Conservation (phyloP, 1,284 basidiomycete species). For the Calocybe gambosa region DNA sequence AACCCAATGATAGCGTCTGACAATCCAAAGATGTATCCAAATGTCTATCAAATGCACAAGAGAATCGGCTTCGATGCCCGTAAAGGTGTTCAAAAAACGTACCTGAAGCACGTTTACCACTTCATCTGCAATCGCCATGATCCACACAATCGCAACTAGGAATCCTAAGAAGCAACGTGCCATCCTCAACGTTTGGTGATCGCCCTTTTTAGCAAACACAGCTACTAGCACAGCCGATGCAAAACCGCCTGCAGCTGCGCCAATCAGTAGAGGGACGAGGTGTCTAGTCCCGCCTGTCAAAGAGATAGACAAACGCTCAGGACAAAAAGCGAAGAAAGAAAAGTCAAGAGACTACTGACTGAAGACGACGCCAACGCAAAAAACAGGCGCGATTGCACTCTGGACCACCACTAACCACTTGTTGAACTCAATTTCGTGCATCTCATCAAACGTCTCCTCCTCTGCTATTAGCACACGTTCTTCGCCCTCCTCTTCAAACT, state of each 20-base stretch:
- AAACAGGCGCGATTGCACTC: constrained; percentile 74
- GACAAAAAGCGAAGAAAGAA: not conserved
- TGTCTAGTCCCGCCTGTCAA: constrained; percentile 50
- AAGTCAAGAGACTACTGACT: constrained; percentile 39
- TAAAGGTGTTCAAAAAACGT: constrained; percentile 15
- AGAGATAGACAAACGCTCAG: constrained; percentile 9
- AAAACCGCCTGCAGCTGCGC: constrained; percentile 49
- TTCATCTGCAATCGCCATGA: constrained; percentile 92
- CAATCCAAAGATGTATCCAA: constrained; percentile 89
- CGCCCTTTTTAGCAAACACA: constrained; percentile 57
- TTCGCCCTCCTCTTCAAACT: constrained; percentile 67
- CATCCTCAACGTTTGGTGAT: constrained; percentile 55
- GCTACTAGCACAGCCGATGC: constrained; percentile 50
- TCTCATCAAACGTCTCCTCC: constrained; percentile 57
- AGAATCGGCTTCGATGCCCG: constrained; percentile 1
- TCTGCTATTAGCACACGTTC: constrained; percentile 59
- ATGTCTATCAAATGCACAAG: constrained; percentile 49
- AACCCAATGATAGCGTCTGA: constrained; percentile 97
- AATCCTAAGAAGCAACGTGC: constrained; percentile 88
- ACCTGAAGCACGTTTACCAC: constrained; percentile 86
- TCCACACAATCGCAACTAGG: constrained; percentile 86
- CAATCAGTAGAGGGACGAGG: constrained; percentile 51
- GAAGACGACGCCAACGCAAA: constrained; percentile 70
- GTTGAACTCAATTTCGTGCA: constrained; percentile 64
- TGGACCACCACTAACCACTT: constrained; percentile 81